A percentile compares a stretch with the other conserved stretches of the same genome.
These are phyloP conservation scores for Dryas drummondii DNA, from an alignment of 306 rosid genomes.

Conservation along the genomic window DNA sequence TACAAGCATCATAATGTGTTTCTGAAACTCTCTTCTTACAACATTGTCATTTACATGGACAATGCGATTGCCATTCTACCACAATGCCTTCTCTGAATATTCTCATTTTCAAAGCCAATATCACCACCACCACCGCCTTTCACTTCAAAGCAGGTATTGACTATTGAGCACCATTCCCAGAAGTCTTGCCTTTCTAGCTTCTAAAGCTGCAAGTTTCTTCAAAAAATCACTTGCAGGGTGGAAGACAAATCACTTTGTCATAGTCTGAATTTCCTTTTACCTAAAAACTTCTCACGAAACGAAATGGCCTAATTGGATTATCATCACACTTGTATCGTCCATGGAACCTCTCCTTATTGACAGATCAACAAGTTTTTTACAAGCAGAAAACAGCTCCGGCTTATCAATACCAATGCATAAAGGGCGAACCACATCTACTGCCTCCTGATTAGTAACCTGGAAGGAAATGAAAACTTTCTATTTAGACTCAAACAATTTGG, in stretches of 20 bases:
- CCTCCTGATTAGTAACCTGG: conserved; percentile 50
- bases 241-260: conserved; percentile 19
- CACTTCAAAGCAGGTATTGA: neutral
- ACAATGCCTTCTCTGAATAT: neutral
- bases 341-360: conserved; percentile 43
- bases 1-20: neutral
- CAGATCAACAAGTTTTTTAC: conserved; percentile 43
- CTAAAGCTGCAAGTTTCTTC: conserved; percentile 33
- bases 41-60: neutral
- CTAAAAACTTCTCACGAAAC: neutral
- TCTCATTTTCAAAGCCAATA: neutral
- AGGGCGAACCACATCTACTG: conserved; percentile 47
- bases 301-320: conserved; percentile 38
- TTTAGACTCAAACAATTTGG: neutral
- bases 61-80: neutral
- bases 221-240: conserved; percentile 16
- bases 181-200: conserved; percentile 13
- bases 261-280: conserved; percentile 2
- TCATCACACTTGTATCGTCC: conserved; percentile 52
- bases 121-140: neutral
- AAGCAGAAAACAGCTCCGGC: conserved; percentile 36
- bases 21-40: conserved; percentile 5
- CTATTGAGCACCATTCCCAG: neutral
- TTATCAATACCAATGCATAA: conserved; percentile 32
- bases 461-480: neutral